phyloP scores from a whole-genome alignment of 371 early-diverging fungal genomes.

The Batkoa obscura region DNA sequence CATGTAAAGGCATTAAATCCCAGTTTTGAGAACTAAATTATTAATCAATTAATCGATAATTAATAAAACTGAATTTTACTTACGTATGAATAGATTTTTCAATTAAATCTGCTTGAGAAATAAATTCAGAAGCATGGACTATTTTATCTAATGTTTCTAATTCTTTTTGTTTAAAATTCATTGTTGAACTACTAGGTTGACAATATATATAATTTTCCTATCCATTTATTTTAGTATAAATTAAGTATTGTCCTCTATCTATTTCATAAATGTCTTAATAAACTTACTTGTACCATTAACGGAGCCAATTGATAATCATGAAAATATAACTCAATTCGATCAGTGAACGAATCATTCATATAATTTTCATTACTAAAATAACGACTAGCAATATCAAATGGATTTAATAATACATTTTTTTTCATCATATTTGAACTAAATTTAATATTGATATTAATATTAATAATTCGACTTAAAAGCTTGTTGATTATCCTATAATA shows the following conservation, averaged over 20 bases:
- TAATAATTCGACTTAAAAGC: slow-evolving; percentile 2
- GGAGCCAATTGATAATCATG: slow-evolving; percentile 78
- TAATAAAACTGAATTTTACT: not conserved
- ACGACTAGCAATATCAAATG: slow-evolving; percentile 72
- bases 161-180: not conserved
- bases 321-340: slow-evolving; percentile 88
- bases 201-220: slow-evolving; percentile 33
- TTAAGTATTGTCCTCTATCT: too few relatives aligned
- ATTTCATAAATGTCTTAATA: slow-evolving; percentile 2
- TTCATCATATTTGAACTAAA: slow-evolving; percentile 19
- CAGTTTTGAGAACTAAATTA: slow-evolving; percentile 43
- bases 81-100: slow-evolving; percentile 65
- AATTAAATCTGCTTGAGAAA: slow-evolving; percentile 74
- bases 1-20: slow-evolving; percentile 84
- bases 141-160: slow-evolving; percentile 26
- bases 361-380: slow-evolving; percentile 34
- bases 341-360: slow-evolving; percentile 29
- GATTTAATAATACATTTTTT: slow-evolving; percentile 57
- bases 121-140: slow-evolving; percentile 76
- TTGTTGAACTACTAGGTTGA: slow-evolving; percentile 7
- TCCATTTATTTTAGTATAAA: not conserved
- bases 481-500: too few relatives aligned
- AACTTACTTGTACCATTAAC: slow-evolving; percentile 73
- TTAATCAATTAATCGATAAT: not conserved
- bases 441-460: not conserved